Evolutionary conservation across 2,329 filamentous ascomycete genomes (phyloP).

Genomic region (Lomentospora prolificans): DNA sequence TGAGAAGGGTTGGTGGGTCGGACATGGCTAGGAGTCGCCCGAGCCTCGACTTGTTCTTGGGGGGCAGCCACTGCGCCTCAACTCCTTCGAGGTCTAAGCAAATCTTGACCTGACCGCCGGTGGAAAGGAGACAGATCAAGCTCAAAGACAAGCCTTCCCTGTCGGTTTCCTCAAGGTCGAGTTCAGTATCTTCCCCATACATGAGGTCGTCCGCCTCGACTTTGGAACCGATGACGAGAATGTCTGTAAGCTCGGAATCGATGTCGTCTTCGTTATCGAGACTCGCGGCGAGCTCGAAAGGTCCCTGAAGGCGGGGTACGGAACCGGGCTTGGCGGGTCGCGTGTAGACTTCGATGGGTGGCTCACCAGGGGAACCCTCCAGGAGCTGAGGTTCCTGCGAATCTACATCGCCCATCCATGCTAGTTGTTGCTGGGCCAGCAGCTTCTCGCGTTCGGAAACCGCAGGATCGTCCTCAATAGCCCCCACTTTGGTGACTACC

Average conservation of each 20-base stretch:
- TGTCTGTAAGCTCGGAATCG: conserved; percentile 49
- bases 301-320: conserved; percentile 51
- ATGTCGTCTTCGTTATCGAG: conserved; percentile 47
- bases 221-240: conserved; percentile 53
- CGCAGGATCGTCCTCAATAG: conserved; percentile 48
- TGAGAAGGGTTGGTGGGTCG: conserved; percentile 40
- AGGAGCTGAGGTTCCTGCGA: conserved; percentile 49
- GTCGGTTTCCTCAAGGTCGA: conserved; percentile 46
- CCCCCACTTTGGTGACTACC: conserved; percentile 63
- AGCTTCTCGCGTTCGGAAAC: conserved; percentile 43
- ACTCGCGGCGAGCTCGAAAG: conserved; percentile 47
- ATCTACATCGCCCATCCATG: conserved; percentile 59
- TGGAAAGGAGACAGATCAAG: conserved; percentile 49
- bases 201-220: conserved; percentile 50
- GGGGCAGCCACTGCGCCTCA: conserved; percentile 57
- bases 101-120: conserved; percentile 50
- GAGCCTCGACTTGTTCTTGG: conserved; percentile 39
- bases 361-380: conserved; percentile 38
- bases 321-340: conserved; percentile 47
- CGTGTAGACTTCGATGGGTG: conserved; percentile 43
- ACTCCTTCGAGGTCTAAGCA: conserved; percentile 53
- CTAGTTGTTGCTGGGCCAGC: conserved; percentile 53
- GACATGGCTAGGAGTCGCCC: conserved; percentile 27
- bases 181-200: conserved; percentile 53
- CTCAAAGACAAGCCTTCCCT: conserved; percentile 50